These are phyloP conservation scores for Tricholoma terreum DNA, from an alignment of 768 basidiomycete genomes.

Conservation along the genomic window DNA sequence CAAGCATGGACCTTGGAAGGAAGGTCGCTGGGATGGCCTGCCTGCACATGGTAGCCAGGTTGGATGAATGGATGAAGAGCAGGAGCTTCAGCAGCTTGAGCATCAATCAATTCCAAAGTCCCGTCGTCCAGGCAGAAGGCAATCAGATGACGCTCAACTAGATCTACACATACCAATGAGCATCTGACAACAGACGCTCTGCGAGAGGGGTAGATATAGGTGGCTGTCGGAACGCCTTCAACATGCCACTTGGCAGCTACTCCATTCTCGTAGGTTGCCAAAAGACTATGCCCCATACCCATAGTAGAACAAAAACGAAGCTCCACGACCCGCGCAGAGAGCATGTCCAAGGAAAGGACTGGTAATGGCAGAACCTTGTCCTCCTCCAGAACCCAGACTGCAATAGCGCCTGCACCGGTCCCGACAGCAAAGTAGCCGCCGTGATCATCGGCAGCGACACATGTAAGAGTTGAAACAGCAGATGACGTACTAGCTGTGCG, in stretches of 20 bases:
- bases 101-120: slow-evolving; percentile 57
- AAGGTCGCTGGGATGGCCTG: slow-evolving; percentile 56
- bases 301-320: slow-evolving; percentile 42
- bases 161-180: slow-evolving; percentile 45
- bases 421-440: slow-evolving; percentile 71
- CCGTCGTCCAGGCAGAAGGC: slow-evolving; percentile 68
- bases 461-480: slow-evolving; percentile 49
- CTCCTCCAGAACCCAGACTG: slow-evolving; percentile 55
- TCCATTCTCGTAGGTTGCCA: slow-evolving; percentile 61
- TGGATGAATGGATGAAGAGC: slow-evolving; percentile 21
- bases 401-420: slow-evolving; percentile 62
- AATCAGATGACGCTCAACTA: slow-evolving; percentile 46
- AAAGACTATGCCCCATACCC: slow-evolving; percentile 20
- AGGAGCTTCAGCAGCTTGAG: slow-evolving; percentile 40
- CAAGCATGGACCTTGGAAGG: slow-evolving; percentile 55
- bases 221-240: slow-evolving; percentile 26
- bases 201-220: slow-evolving; percentile 43
- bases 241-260: slow-evolving; percentile 53
- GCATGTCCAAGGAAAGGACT: slow-evolving; percentile 39
- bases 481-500: slow-evolving; percentile 47
- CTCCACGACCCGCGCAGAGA: slow-evolving; percentile 49
- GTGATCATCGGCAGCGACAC: slow-evolving; percentile 57
- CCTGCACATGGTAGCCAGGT: slow-evolving; percentile 48
- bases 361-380: slow-evolving; percentile 35
- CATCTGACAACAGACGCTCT: slow-evolving; percentile 43